Base-by-base conservation (phyloP, 176 grass and related monocot species). In the Urochloa ruziziensis region DNA sequence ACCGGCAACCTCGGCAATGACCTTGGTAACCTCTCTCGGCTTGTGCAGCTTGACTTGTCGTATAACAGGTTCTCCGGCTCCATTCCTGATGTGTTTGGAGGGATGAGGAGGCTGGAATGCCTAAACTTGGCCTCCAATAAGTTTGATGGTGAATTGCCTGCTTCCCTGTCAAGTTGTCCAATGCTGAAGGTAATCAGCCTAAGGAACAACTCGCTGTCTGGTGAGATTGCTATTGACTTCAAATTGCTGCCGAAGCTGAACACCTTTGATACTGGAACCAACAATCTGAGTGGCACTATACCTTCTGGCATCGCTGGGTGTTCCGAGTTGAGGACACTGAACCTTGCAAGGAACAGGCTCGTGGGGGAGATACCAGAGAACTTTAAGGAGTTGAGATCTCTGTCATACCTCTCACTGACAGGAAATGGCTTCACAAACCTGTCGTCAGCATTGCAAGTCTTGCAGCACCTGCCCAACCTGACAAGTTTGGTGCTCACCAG, bases 341-440 rank as follows among this genome's bases (percentile, higher is more conserved):
- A 96, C 84, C 93, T 98, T 18, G 91, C 93, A 23, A 94, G 79
- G 73, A 98, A 98, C 83, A 87, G 81, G 19, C 85, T 98, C 36
- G 43, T 42, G 14, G 93, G 96, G 2, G 74, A 90, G 87, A 88
- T 98, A 42, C 96, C 96, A 0, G 49, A 39, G 47, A 92, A 67
- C 84, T 96, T 98, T 23, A 89, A 82, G 75, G 84, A 88, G 48
- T 83, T 98, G 72, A 85, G 19, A 3, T 92, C 93, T 0, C 62
- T 98, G 5, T 90, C 71, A 2, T 91, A 89, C 48, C 83, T 98
- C 30, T 98, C 93, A 6, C 77, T 98, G 68, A 92, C 93, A 5
- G 93, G 96, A 36, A 98, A 98, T 80, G 35, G 19, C 29, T 89
- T 98, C 80, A 90, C 77, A 2, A 89, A 98, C 70, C 19, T 98